Base-by-base conservation (phyloP, 306 rosid species). In the Begonia fuchsioides region DNA sequence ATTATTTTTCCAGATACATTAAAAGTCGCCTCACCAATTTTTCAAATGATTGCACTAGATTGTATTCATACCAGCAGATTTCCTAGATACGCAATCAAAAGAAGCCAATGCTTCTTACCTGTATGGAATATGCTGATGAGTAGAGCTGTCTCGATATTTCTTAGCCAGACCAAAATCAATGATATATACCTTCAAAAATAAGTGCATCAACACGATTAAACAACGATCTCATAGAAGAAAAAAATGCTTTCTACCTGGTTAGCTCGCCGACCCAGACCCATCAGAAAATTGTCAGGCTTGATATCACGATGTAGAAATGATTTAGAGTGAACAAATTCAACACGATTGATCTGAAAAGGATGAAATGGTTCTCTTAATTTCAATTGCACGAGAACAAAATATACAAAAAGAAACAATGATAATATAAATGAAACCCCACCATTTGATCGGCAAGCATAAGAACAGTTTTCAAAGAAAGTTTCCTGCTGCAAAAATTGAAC, bases 201-300 rank as follows among this genome's bases (percentile, higher is more conserved):
- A 11, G 81, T 72, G 52, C 60, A 65, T 12, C 44, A n/a, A 65
- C 35, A 5, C 35, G 7, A 26, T 6, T 26, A 3, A 26, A 4
- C 35, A 26, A 8, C 35, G 8, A 26, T 26, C n/a, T 26, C 8
- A 26, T 6, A 26, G 7, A 26, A 26, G 35, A 2, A 26, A 26
- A 4, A 26, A 26, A 26, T 26, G 35, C 35, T 26, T 26, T 2
- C 12, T 14, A 87, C 96, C 93, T 83, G 94, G 65, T 88, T 88
- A 3, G 96, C 94, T 56, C 96, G 94, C 76, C 94, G 76, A 61
- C 96, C 96, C 52, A 88, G 72, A 51, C 96, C 96, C 96, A 88
- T 88, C 49, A 88, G 86, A 74, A 83, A 88, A 57, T 88, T 88
- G 68, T 88, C 96, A 0, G 96, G 96, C 73, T 88, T 88, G 57